Percentiles rank a stretch among this genome's conserved stretches.
Evolutionary conservation across 2,329 filamentous ascomycete genomes (phyloP).

Genomic region (Rhytidhysteron rufulum): DNA sequence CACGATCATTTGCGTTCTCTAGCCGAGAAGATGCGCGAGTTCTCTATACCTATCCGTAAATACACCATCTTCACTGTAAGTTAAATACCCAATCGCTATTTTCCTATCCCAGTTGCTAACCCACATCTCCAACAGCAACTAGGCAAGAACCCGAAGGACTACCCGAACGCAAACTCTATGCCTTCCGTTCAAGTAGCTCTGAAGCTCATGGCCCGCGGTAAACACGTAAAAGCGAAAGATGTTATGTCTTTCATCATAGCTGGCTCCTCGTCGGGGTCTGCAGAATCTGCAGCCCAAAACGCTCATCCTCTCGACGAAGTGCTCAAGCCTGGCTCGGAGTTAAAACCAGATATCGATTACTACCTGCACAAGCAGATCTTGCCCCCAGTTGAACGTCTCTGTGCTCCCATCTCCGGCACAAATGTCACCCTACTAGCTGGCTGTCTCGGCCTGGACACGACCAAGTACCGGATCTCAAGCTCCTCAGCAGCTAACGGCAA

Average conservation of each 20-base stretch:
- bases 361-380: slow-evolving; percentile 98
- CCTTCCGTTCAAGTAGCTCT: slow-evolving; percentile 95
- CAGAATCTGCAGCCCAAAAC: slow-evolving; percentile 75
- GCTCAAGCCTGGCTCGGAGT: slow-evolving; percentile 67
- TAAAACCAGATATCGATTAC: slow-evolving; percentile 92
- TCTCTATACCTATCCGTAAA: slow-evolving; percentile 70
- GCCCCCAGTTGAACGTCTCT: slow-evolving; percentile 94
- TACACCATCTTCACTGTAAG: slow-evolving; percentile 88
- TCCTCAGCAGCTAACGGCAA: slow-evolving; percentile 50
- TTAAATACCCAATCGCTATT: slow-evolving; percentile 1
- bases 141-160: slow-evolving; percentile 88
- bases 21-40: slow-evolving; percentile 80
- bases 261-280: slow-evolving; percentile 57
- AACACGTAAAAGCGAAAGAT: slow-evolving; percentile 85
- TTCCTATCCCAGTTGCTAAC: slow-evolving; percentile 6
- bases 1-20: slow-evolving; percentile 89
- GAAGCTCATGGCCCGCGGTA: slow-evolving; percentile 80
- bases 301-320: slow-evolving; percentile 85
- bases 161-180: slow-evolving; percentile 92
- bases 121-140: slow-evolving; percentile 64
- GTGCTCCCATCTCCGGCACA: slow-evolving; percentile 90
- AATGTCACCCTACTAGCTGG: slow-evolving; percentile 87
- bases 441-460: slow-evolving; percentile 85
- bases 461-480: slow-evolving; percentile 74
- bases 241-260: slow-evolving; percentile 97